Percentiles rank a stretch among this genome's conserved stretches.
phyloP scores from a whole-genome alignment of 208 protist genomes.

The Leishmania guyanensis region DNA sequence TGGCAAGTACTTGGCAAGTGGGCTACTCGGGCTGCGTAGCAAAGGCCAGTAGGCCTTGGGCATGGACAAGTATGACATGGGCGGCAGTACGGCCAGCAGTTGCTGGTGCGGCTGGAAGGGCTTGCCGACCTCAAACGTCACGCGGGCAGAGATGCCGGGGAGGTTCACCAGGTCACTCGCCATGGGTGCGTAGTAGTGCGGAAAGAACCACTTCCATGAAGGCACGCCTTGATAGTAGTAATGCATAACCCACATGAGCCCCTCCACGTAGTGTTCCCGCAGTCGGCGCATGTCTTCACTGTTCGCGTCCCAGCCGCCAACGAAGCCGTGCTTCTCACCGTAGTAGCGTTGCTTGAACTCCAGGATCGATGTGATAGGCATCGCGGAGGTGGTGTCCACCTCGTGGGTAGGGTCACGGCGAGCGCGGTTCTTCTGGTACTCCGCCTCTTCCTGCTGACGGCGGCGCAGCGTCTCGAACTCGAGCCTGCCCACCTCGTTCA shows the following conservation, averaged over 20 bases:
- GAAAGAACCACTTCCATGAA: constrained; percentile 94
- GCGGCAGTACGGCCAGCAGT: constrained; percentile 98
- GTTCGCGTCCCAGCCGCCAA: constrained; percentile 68
- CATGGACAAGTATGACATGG: constrained; percentile 90
- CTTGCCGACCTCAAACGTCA: constrained; percentile 72
- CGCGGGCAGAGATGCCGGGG: constrained; percentile 46
- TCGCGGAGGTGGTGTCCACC: constrained; percentile 33
- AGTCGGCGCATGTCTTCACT: constrained; percentile 71
- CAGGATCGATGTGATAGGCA: constrained; percentile 52
- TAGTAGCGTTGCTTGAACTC: constrained; percentile 91
- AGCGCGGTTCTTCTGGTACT: constrained; percentile 71
- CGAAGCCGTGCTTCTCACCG: constrained; percentile 83
- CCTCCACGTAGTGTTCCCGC: constrained; percentile 84
- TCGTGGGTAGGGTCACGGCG: constrained; percentile 69
- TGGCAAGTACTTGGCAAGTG: constrained; percentile 80
- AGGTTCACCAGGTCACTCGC: constrained; percentile 90
- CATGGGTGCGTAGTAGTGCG: constrained; percentile 93
- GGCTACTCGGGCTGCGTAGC: constrained; percentile 62
- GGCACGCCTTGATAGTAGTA: constrained; percentile 91
- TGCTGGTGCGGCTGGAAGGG: constrained; percentile 95
- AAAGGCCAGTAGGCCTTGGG: constrained; percentile 90
- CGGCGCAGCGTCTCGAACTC: constrained; percentile 77
- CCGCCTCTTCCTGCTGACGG: constrained; percentile 74
- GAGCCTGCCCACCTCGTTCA: constrained; percentile 69
- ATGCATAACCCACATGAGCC: constrained; percentile 84